Base-by-base conservation (phyloP, 441 rosid genomes). In the Populus hybrid region DNA sequence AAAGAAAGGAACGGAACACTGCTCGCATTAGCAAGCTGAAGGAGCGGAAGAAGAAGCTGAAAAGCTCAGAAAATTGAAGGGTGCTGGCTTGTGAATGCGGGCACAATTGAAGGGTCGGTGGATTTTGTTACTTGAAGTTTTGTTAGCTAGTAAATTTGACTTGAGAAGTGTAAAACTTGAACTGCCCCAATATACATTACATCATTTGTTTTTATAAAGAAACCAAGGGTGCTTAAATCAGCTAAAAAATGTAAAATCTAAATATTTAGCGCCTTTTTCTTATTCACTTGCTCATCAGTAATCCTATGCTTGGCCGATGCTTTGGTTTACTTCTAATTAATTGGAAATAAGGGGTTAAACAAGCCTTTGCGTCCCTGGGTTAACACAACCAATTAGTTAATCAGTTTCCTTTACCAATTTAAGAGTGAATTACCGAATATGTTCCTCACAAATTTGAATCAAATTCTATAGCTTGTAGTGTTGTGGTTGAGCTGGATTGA, bases 11-110 rank as follows among this genome's bases (percentile, higher is more conserved):
- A 29, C 85, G 79, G 78, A 89, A 88, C 88, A 79, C 75, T 31
- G 89, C 82, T 40, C 63, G 77, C 6, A 83, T 90, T 3, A 81
- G 86, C n/a, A 83, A 78, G 71, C 92, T 95, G 76, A 85, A 89
- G 89, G 79, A 88, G 78, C 88, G 98, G 74, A 95, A 93, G 89
- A 88, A 80, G 70, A 87, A 78, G 35, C 77, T 82, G 53, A 14
- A 80, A 82, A 64, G 76, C 80, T 73, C 81, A 82, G 83, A 82
- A 77, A 74, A 50, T 85, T 45, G 56, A 45, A 45, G 56, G 56
- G 4, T 45, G 56, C 56, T 45, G 20, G 56, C 18, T 14, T 3
- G 20, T 11, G 56, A 45, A 45, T 14, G 56, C 1, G 84, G 59
- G 72, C 74, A 82, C 76, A 72, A 83, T 24, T 74, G 80, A 81